These are phyloP conservation scores for Alternaria solani DNA, from an alignment of 2,329 filamentous ascomycete species.

Conservation along the genomic window DNA sequence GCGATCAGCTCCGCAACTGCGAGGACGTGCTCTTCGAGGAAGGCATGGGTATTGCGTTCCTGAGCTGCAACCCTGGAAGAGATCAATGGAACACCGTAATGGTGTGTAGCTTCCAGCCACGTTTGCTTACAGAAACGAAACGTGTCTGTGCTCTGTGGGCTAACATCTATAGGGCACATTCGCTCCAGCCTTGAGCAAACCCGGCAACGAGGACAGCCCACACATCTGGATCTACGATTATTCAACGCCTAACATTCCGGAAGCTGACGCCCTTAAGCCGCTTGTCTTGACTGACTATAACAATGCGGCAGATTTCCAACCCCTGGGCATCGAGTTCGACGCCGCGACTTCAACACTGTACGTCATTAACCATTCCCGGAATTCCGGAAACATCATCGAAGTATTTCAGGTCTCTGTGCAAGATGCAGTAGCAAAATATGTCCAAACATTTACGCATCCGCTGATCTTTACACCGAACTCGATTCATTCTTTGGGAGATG, in stretches of 20 bases:
- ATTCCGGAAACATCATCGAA: conserved; percentile 36
- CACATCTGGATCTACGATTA: conserved; percentile 54
- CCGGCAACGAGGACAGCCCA: conserved; percentile 28
- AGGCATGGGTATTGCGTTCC: conserved; percentile 47
- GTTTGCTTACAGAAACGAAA: background rate
- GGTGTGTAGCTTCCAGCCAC: conserved; percentile 38
- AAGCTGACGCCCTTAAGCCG: conserved; percentile 29
- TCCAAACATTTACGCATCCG: conserved; percentile 43
- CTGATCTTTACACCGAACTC: conserved; percentile 51
- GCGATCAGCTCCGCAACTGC: conserved; percentile 52
- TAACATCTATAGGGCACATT: conserved; percentile 40
- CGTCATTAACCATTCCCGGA: conserved; percentile 51
- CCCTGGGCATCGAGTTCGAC: conserved; percentile 53
- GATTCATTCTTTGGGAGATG: conserved; percentile 44
- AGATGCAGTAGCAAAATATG: conserved; percentile 35
- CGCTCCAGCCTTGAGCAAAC: conserved; percentile 17
- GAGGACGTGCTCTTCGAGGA: conserved; percentile 55
- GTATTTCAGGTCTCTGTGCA: conserved; percentile 45
- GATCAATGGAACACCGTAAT: conserved; percentile 58
- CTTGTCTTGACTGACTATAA: conserved; percentile 39
- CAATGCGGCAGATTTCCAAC: conserved; percentile 49
- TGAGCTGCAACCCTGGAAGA: conserved; percentile 55
- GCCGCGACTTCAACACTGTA: conserved; percentile 47
- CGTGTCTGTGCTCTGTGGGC: background rate
- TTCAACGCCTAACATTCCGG: conserved; percentile 27